Conservation (phyloP, 805 yeast genomes). For the Ogataea angusta region DNA sequence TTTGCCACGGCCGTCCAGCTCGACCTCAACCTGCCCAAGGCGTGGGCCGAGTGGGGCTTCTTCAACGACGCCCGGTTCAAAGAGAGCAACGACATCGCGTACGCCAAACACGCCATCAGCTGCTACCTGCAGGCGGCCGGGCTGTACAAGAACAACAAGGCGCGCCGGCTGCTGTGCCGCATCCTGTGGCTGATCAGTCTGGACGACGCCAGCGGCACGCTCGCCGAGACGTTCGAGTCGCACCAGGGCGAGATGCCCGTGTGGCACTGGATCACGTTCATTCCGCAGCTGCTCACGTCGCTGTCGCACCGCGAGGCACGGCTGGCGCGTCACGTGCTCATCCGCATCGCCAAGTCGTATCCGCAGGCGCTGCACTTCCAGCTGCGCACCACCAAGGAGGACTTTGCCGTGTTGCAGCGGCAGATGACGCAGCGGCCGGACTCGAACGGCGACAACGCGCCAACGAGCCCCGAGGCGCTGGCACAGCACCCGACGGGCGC, state of each 20-base stretch:
- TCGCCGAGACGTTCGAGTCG: conserved; percentile 84
- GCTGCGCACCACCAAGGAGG: conserved; percentile 91
- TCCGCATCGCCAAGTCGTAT: conserved; percentile 90
- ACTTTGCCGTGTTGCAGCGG: conserved; percentile 80
- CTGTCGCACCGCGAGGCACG: conserved; percentile 89
- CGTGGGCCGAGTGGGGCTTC: conserved; percentile 99
- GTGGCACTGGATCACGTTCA: conserved; percentile 98
- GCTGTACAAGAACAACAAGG: conserved; percentile 85
- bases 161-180: conserved; percentile 82
- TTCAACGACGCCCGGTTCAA: conserved; percentile 87
- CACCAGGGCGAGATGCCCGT: conserved; percentile 96
- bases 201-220: conserved; percentile 79
- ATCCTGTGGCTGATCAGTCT: conserved; percentile 90
- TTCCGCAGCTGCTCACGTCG: conserved; percentile 89
- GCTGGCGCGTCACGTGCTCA: conserved; percentile 81
- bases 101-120: conserved; percentile 90
- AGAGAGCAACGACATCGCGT: conserved; percentile 72
- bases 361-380: conserved; percentile 98
- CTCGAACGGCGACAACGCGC: conserved; percentile 7
- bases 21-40: conserved; percentile 90
- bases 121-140: conserved; percentile 98
- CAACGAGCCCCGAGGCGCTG: conserved; percentile 4
- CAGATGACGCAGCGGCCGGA: conserved; percentile 39
- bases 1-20: conserved; percentile 97
- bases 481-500: conserved; percentile 3